Evolutionary conservation across 2,329 filamentous ascomycete genomes (phyloP), one percentile per base, ranked within the genome.

Genomic region (Ophiobolus disseminans): DNA sequence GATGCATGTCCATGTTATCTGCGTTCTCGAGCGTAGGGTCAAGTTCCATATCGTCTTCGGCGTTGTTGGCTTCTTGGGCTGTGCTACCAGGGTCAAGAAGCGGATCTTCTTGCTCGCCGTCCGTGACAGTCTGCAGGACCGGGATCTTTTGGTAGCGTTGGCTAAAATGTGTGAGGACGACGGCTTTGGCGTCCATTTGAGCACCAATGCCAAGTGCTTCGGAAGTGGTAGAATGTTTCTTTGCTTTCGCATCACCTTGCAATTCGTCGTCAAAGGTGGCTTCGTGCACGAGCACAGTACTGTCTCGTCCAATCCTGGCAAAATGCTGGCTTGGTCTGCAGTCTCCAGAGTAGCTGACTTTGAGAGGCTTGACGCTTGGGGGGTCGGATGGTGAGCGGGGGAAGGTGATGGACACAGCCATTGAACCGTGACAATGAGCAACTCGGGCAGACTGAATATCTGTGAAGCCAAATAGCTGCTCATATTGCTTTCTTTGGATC

Each of bases 191-290:
- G 21, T 82, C 74, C 94, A 99, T 99, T 36, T 79, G 75, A 10
- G 82, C 80, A 1, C 88, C 93, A 3, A 97, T 82, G 35, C 79
- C 80, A 3, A 99, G 81, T 1, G 94, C 94, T 76, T 99, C 94
- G 11, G 83, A 83, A 53, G 91, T 90, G 7, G 94, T 99, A 30
- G 84, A 90, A 77, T 99, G 94, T 67, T 88, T 91, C 83, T 99
- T 99, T 41, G 88, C 89, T 21, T 82, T 69, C 3, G 94, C 94
- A 64, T 97, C 92, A 13, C 81, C 83, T 30, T 74, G 63, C 61
- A 96, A 83, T 63, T 94, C 90, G 68, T 96, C 90, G 60, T 94
- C 90, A 68, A 99, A 97, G 0, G 94, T 99, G 54, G 91, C 92
- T 80, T 99, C 94, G 76, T 99, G 94, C 46, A 99, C 85, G 4